Evolutionary conservation across 2,329 filamentous ascomycete genomes (phyloP).

Genomic region (Apiospora arundinis): DNA sequence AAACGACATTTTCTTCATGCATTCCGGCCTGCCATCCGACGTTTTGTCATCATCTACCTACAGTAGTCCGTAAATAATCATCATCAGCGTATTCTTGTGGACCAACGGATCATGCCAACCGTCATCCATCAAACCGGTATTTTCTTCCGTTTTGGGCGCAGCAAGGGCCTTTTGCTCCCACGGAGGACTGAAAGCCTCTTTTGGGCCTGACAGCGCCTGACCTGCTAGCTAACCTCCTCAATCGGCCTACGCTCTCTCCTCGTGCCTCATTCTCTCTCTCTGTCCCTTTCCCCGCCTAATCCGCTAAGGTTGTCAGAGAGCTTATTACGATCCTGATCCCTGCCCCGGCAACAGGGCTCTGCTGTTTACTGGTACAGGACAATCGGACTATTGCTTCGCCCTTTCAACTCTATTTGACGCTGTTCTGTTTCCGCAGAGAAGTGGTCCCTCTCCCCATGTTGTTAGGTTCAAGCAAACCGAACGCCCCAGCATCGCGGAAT

Average conservation of each 20-base stretch:
- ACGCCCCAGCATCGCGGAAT: neutral
- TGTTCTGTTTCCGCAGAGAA: neutral
- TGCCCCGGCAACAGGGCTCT: neutral
- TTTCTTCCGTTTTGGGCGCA: neutral
- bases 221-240: slow-evolving; percentile 8
- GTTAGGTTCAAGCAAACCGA: slow-evolving; percentile 7
- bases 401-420: slow-evolving; percentile 12
- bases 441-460: neutral
- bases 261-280: too few relatives aligned
- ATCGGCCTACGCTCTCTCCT: neutral
- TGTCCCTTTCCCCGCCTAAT: neutral
- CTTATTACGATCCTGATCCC: neutral
- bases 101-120: neutral
- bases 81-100: neutral
- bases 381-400: slow-evolving; percentile 10
- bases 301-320: slow-evolving; percentile 4
- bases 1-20: neutral
- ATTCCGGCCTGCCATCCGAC: neutral
- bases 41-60: neutral
- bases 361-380: neutral
- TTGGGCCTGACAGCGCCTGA: neutral
- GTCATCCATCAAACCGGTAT: neutral
- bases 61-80: neutral
- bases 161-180: neutral
- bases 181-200: neutral